Base-by-base conservation (phyloP, 176 grass and related monocot species). In the Ananas comosus region DNA sequence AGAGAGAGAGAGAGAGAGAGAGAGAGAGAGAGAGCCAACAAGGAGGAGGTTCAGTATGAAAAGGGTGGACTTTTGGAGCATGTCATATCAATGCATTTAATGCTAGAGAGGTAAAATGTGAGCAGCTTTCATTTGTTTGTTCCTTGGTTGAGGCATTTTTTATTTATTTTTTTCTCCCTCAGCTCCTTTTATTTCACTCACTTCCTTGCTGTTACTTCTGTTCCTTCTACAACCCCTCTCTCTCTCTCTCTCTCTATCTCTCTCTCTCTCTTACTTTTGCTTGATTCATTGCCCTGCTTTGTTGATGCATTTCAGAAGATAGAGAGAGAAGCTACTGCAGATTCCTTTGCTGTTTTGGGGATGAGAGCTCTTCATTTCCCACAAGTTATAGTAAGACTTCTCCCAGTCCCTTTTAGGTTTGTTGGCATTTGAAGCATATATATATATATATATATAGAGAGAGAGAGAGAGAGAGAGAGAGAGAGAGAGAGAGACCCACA, bases 331-430 rank as follows among this genome's bases (percentile, higher is more conserved):
- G 56, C 56, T 18, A 42, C 33, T 42, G 56, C 56, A 61, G 56
- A 61, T 61, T 61, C 56, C 56, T 61, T 61, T 61, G 56, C 56
- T 61, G 56, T 61, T 61, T 61, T 61, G 56, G 56, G 56, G 56
- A 61, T 61, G 56, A 61, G 56, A 61, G 56, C 56, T 61, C 56
- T 61, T 61, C 56, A 61, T 18, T 61, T 61, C 56, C 56, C 56
- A 61, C 56, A 61, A 61, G 56, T 61, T 61, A 21, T 61, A 61
- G 56, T 61, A 61, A 61, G 56, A 61, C 13, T 61, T 61, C 56
- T 61, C 56, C n/a, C 56, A 61, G 56, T 61, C 16, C 17, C 21
- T 61, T 61, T 61, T 61, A 61, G 21, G 16, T 19, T 61, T 16
- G 56, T 61, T 61, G 56, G 56, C 17, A 61, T 61, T 61, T 61